Percentiles rank a stretch among this genome's conserved stretches.
Conservation (phyloP, 305 asterid genomes). For the Ajuga reptans region DNA sequence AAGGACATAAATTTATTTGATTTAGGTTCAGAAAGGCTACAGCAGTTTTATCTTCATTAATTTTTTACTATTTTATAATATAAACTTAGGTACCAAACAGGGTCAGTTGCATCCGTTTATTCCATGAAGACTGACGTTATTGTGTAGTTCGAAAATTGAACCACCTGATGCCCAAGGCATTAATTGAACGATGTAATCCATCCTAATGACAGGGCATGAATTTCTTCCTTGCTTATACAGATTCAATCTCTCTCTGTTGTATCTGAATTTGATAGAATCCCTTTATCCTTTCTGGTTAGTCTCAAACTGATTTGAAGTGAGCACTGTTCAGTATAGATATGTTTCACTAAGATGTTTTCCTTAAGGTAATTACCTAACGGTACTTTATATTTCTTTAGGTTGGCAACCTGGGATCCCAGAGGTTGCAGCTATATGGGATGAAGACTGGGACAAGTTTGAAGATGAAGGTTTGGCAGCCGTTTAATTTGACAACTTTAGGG, state of each 20-base stretch:
- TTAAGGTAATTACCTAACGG: constrained; percentile 13
- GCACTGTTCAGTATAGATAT: background rate
- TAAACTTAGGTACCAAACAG: background rate
- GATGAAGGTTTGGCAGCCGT: constrained; percentile 68
- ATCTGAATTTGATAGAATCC: constrained; percentile 3
- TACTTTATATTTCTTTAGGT: constrained; percentile 39
- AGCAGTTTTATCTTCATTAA: background rate
- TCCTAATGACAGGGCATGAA: background rate
- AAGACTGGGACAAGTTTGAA: constrained; percentile 98
- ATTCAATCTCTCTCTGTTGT: background rate
- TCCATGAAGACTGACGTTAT: background rate
- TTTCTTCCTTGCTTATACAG: background rate
- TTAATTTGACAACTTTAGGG: constrained; percentile 5
- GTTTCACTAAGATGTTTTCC: constrained; percentile 7
- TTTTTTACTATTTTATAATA: background rate
- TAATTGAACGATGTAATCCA: background rate
- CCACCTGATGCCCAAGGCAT: background rate
- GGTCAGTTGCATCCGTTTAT: background rate
- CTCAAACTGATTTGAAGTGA: background rate
- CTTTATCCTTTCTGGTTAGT: background rate
- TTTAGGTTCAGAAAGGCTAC: too few relatives aligned
- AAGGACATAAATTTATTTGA: too few relatives aligned
- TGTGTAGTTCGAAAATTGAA: background rate
- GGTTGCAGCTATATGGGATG: constrained; percentile 85
- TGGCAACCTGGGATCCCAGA: constrained; percentile 95